Evolutionary conservation across 257 asterid genomes (phyloP), one percentile per base, ranked within the genome.

Genomic region (Verbena officinalis): DNA sequence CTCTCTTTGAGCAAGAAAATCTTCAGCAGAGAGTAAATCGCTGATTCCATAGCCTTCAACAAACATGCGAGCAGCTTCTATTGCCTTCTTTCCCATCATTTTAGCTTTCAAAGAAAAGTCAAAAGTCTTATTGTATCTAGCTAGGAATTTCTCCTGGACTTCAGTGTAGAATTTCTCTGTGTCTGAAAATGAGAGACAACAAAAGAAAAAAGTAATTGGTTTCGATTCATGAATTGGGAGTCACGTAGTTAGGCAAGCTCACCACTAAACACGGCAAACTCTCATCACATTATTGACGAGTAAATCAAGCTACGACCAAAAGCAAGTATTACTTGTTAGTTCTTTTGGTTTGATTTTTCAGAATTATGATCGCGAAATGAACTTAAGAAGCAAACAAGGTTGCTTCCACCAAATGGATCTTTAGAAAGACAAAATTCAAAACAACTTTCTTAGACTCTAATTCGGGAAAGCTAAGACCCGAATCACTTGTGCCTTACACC

Each of bases 71-170:
- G 99, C 96, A 64, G 99, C 95, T 84, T 90, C 99, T 48, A 93
- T 87, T 27, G 99, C 97, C 78, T 93, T 93, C 84, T 49, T 93
- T 4, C 99, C 99, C 99, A 93, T 90, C 99, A 93, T 87, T 80
- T 83, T 90, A 20, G 99, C 95, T 83, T 90, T 88, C 46, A 93
- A 86, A 62, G 99, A 81, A 97, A 97, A 93, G 65, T 90, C 97
- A 90, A 93, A 90, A 50, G 88, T 88, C 78, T 90, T 93, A 54
- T 81, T 82, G 79, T 77, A 90, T 81, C 95, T 86, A 10, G 95
- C 80, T 16, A 93, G 96, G 67, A 93, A 84, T 31, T 48, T 86
- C 80, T 93, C 96, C 79, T 93, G 99, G 67, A 93, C 99, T 75
- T 84, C 86, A 53, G 96, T 87, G 75, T 93, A 93, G 82, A 90